These are phyloP conservation scores for Penicillium salamii DNA, from an alignment of 495 filamentous ascomycete genomes.

Conservation along the genomic window DNA sequence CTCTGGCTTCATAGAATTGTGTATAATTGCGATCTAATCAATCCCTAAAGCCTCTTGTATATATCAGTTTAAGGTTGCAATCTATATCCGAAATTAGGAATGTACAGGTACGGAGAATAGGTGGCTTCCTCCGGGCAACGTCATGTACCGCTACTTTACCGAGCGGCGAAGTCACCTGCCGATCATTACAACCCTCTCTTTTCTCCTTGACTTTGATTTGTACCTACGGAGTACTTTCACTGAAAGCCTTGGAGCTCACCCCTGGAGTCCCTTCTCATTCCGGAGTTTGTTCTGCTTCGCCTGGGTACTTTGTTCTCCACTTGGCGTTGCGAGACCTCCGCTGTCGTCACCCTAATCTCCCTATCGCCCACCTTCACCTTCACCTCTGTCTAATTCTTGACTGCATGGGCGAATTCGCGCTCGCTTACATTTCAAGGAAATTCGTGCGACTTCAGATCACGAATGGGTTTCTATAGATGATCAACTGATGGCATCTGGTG, in stretches of 20 bases:
- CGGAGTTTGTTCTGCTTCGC: too few relatives aligned
- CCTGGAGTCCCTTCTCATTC: too few relatives aligned
- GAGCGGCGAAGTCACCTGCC: conserved; percentile 29
- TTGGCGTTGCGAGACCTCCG: conserved; percentile 1
- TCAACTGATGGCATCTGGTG: conserved; percentile 41
- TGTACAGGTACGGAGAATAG: conserved; percentile 12
- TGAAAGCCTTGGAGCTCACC: too few relatives aligned
- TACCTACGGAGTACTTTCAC: too few relatives aligned
- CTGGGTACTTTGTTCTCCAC: conserved; percentile 1
- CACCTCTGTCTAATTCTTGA: conserved; percentile 3
- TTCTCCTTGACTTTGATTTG: conserved; percentile 1
- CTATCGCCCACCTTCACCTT: conserved; percentile 17
- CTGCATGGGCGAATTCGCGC: conserved; percentile 7
- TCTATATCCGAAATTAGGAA: not conserved
- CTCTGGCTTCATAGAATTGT: conserved; percentile 25
- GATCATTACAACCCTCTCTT: conserved; percentile 14
- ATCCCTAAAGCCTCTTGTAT: not conserved
- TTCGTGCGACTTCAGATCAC: conserved; percentile 42
- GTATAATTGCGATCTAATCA: conserved; percentile 13
- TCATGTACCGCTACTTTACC: conserved; percentile 23
- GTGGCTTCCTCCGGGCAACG: conserved; percentile 5
- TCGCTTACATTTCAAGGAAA: conserved; percentile 19
- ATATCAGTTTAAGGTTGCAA: not conserved
- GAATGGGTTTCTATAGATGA: conserved; percentile 43
- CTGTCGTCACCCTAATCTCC: conserved; percentile 18